Base-by-base conservation (phyloP, 2,329 filamentous ascomycete genomes). In the Pyrenophora teres region DNA sequence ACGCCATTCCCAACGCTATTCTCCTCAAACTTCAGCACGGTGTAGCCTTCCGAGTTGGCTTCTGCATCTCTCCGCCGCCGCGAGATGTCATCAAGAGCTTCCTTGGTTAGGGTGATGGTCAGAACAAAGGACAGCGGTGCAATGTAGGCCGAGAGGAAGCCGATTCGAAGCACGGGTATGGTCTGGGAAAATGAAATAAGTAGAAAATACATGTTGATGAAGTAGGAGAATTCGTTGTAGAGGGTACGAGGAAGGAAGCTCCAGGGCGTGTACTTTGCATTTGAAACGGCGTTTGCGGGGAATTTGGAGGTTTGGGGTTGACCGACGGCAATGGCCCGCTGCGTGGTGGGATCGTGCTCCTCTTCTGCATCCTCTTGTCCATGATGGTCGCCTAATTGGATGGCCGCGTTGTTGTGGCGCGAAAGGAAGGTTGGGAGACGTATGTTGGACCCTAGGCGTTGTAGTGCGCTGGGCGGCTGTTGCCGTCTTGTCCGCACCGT, bases 221-320 rank as follows among this genome's bases (percentile, higher is more conserved):
- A 99, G 79, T 97, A 99, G 53, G 93, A 97, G 73, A 99, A 99
- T 71, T 99, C 94, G 77, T 97, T 97, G 76, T 97, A 99, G 18
- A 99, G 80, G 0, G 94, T 99, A 45, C 93, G 82, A 2, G 95
- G 95, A 12, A 99, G 82, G 74, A 99, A 99, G 45, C 89, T 96
- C 79, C 92, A 88, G 1, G 92, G 86, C 25, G 93, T 97, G 74
- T 99, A 99, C 80, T 97, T 99, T 48, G 94, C 93, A 72, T 99
- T 97, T 31, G 93, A 97, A 41, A 99, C 84, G 50, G 91, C 83
- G 74, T 99, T 99, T 7, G 89, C 85, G 8, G 94, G 93, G 72
- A 93, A 97, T 61, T 88, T 86, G 42, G 86, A 80, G 23, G 84
- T 74, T 69, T 96, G 92, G 25, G 78, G 70, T 40, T 87, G 86